A percentile compares a stretch with the other conserved stretches of the same genome.
Conservation (phyloP, 2,329 filamentous ascomycete species). For the Cryphonectria carpinicola region DNA sequence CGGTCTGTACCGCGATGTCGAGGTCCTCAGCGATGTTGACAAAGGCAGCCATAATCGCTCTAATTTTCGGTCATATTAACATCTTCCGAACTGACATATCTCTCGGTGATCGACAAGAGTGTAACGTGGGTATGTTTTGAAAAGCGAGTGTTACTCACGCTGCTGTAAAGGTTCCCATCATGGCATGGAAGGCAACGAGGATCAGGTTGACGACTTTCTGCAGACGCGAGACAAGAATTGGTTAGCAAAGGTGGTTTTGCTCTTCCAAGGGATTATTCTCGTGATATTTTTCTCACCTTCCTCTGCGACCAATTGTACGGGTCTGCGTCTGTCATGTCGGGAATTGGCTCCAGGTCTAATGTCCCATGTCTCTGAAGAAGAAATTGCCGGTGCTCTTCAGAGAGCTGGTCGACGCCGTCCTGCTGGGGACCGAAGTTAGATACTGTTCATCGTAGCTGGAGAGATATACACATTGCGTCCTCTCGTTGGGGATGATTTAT, state of each 20-base stretch:
- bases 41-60: constrained; percentile 57
- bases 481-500: too few relatives aligned
- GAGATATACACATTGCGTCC: background rate
- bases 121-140: background rate
- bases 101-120: background rate
- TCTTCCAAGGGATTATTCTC: background rate
- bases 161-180: constrained; percentile 33
- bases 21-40: constrained; percentile 56
- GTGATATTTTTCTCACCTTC: constrained; percentile 42
- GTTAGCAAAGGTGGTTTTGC: background rate
- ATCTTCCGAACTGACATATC: background rate
- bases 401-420: constrained; percentile 35
- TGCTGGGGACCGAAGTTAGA: background rate
- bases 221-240: constrained; percentile 3
- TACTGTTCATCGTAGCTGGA: background rate
- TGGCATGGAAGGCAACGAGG: constrained; percentile 60
- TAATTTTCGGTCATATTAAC: constrained; percentile 34
- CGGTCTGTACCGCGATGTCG: constrained; percentile 49
- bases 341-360: constrained; percentile 56
- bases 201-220: constrained; percentile 57
- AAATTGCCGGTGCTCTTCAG: constrained; percentile 52
- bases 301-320: constrained; percentile 60
- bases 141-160: constrained; percentile 10
- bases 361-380: constrained; percentile 57
- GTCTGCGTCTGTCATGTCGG: constrained; percentile 52